Evolutionary conservation across 805 yeast genomes (phyloP), one percentile per base, ranked within the genome.

Genomic region (Yamadazyma phyllophila): DNA sequence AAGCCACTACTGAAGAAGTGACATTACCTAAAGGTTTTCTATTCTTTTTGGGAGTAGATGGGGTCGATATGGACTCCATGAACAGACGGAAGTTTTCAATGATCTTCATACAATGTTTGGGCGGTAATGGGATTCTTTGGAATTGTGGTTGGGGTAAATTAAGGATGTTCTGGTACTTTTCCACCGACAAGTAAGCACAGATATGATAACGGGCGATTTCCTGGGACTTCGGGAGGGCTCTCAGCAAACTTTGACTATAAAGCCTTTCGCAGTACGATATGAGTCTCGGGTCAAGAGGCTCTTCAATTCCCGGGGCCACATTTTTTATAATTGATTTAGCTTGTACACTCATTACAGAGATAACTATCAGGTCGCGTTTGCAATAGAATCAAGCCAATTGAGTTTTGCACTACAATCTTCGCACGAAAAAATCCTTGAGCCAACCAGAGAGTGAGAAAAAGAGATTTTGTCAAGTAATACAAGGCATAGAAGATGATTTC

Each of bases 141-240:
- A 68, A 42, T 29, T 66, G 66, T 6, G 85, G 86, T 2, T 66
- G 65, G 0, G 84, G 77, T 7, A 81, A 65, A 2, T 71, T 61
- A 36, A 77, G 65, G 30, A 63, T 63, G 9, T 66, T 63, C 36
- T 41, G 39, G 36, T 77, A 71, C 49, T 71, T 71, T 46, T 80
- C 81, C 11, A 77, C 76, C 0, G 87, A 83, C 17, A 84, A 58
- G 50, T 67, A 78, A 4, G 89, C 85, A 59, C 89, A 82, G 10
- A 86, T 59, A 58, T 85, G 91, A 45, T 74, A 74, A 44, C 92
- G 67, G 1, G 88, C 89, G 2, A 77, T 66, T 51, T 85, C 91
- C 42, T 80, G 78, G 33, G 71, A 71, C 20, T 73, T 72, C 11
- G 78, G 73, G 16, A 85, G 59, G 2, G 64, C 59, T 51, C 75